Percentiles rank a stretch among this genome's conserved stretches.
phyloP scores from a whole-genome alignment of 495 filamentous ascomycete genomes.

The Annulohypoxylon stygium region DNA sequence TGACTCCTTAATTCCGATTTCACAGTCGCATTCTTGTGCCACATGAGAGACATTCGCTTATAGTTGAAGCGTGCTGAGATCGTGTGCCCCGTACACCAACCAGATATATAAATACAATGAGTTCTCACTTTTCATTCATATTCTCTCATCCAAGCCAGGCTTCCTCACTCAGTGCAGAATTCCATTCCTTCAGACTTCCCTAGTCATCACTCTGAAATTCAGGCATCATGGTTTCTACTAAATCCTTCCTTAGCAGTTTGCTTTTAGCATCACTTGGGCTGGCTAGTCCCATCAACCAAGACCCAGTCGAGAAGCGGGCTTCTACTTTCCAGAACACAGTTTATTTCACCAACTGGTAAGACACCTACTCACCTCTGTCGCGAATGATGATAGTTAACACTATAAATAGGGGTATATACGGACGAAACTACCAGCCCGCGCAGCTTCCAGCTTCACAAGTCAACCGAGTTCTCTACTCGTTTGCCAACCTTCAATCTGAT shows the following conservation, averaged over 20 bases:
- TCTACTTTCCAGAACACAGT: conserved; percentile 58
- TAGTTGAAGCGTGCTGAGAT: conserved; percentile 22
- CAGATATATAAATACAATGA: conserved; percentile 35
- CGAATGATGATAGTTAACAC: conserved; percentile 18
- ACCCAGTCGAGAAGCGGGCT: conserved; percentile 39
- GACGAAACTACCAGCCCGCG: conserved; percentile 81
- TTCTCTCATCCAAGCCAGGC: conserved; percentile 25
- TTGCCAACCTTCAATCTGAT: conserved; percentile 84
- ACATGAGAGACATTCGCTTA: conserved; percentile 42
- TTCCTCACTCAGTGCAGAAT: conserved; percentile 28
- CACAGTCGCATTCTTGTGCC: conserved; percentile 37
- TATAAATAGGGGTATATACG: conserved; percentile 80
- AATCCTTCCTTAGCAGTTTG: conserved; percentile 35
- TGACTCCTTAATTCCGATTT: conserved; percentile 29
- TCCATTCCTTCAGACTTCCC: conserved; percentile 34
- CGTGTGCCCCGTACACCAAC: not conserved
- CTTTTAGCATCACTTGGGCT: conserved; percentile 47
- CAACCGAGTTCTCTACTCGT: conserved; percentile 90
- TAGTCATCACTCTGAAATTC: conserved; percentile 30
- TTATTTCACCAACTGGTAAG: conserved; percentile 64
- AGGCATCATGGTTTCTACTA: conserved; percentile 48
- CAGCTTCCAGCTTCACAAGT: conserved; percentile 84
- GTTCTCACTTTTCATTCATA: conserved; percentile 6
- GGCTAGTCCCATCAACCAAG: conserved; percentile 39
- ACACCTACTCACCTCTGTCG: not conserved